These are phyloP conservation scores for Cutaneotrichosporon cutaneum DNA, from an alignment of 1,284 basidiomycete genomes.

Conservation along the genomic window DNA sequence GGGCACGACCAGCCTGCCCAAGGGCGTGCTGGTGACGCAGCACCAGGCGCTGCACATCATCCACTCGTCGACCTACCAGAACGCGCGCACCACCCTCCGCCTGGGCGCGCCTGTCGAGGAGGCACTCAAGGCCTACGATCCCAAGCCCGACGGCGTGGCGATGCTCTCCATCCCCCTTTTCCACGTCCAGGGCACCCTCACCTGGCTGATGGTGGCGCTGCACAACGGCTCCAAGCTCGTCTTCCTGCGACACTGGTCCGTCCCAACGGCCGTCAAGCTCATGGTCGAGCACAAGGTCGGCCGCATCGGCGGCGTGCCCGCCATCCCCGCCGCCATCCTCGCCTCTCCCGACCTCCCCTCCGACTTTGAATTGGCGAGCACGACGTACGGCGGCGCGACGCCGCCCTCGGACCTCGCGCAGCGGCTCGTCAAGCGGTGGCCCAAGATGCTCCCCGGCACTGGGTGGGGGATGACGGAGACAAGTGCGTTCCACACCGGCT, in stretches of 20 bases:
- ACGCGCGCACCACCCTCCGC: constrained; percentile 10
- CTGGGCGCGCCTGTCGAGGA: constrained; percentile 31
- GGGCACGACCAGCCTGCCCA: constrained; percentile 40
- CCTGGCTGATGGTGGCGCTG: constrained; percentile 28
- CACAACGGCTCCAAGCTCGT: constrained; percentile 38
- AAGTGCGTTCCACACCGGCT: constrained; percentile 39
- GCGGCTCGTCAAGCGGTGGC: constrained; percentile 35
- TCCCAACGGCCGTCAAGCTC: constrained; percentile 32
- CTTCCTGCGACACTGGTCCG: constrained; percentile 38
- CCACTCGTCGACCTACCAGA: constrained; percentile 28
- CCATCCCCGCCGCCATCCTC: constrained; percentile 38
- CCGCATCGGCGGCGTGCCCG: constrained; percentile 45
- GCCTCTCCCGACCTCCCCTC: constrained; percentile 34
- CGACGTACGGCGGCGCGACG: constrained; percentile 46
- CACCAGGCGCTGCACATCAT: constrained; percentile 38
- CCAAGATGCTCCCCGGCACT: constrained; percentile 17
- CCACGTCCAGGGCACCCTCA: constrained; percentile 41
- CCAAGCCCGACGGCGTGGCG: constrained; percentile 19
- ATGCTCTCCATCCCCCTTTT: constrained; percentile 46
- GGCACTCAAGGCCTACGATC: constrained; percentile 33
- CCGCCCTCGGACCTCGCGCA: constrained; percentile 36
- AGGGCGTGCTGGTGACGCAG: constrained; percentile 44
- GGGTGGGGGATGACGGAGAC: constrained; percentile 49
- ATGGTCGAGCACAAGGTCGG: constrained; percentile 37
- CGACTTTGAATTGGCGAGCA: constrained; percentile 32